Evolutionary conservation across 768 basidiomycete species (phyloP), one percentile per base, ranked within the genome.

Genomic region (Pleurotus tuber-regium): DNA sequence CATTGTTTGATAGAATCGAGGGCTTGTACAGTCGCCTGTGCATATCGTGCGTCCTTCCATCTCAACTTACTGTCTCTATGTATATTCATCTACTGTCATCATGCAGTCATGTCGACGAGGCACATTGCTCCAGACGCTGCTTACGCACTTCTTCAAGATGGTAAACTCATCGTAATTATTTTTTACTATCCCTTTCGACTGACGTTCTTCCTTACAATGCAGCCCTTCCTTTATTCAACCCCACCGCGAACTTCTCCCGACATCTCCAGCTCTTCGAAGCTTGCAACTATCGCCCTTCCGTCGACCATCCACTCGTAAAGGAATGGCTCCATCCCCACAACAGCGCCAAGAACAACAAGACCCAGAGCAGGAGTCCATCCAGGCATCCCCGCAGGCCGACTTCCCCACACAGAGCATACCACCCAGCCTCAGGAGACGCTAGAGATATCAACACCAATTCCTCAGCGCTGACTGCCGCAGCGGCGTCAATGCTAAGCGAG

Each of bases 201-300:
- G 23, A 14, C 35, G 12, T 48, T n/a, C 25, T 39, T 48, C 12
- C 50, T 39, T 2, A 7, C 26, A 14, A 38, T n/a, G 10, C 50
- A 79, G 82, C 71, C 7, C 68, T 83, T 7, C 82, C 82, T 4
- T 67, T 84, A 2, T 84, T 81, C 62, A 75, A 77, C 53, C 70
- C 74, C 11, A 79, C 80, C 0, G 54, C 61, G 24, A 65, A 66
- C 43, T 80, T 83, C 60, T 72, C 63, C 16, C 71, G 69, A 2
- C 73, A 76, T 42, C 69, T 83, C 3, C 72, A 78, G 43, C 38
- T 77, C 12, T 81, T 78, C 51, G 64, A 68, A 16, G 69, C 71
- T 1, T 79, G 75, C 57, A 61, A 63, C 6, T 70, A 63, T 55
- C 47, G 56, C 9, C 78, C 79, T 2, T 70, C 73, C 0, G 19